A percentile compares a stretch with the other conserved stretches of the same genome.
These are phyloP conservation scores for Lupinus albus DNA, from an alignment of 306 rosid genomes.

Conservation along the genomic window DNA sequence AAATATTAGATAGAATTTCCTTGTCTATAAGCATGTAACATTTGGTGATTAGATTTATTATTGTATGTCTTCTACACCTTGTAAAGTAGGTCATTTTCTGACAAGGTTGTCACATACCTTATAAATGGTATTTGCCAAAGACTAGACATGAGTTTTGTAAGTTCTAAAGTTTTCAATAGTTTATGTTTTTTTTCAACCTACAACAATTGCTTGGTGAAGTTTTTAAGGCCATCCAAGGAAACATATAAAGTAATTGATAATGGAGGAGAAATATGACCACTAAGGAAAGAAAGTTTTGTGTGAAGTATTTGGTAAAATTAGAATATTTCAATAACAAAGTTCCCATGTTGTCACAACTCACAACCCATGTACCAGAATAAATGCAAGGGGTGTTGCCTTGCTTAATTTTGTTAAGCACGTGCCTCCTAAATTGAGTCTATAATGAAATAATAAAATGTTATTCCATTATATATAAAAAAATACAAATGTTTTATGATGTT, in stretches of 20 bases:
- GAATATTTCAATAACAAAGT: background rate
- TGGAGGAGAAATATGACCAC: too few species aligned
- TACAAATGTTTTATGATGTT: too few species aligned
- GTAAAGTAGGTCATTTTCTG: slow-evolving; percentile 19
- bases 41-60: slow-evolving; percentile 34
- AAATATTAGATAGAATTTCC: slow-evolving; percentile 29
- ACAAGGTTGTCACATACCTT: background rate
- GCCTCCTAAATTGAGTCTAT: slow-evolving; percentile 27
- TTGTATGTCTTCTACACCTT: background rate
- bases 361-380: background rate
- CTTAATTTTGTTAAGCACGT: slow-evolving; percentile 18
- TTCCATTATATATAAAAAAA: too few species aligned
- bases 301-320: too few species aligned
- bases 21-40: slow-evolving; percentile 2
- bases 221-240: background rate
- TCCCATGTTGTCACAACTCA: slow-evolving; percentile 7
- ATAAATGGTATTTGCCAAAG: slow-evolving; percentile 7
- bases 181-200: background rate
- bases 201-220: slow-evolving; percentile 24
- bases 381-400: background rate
- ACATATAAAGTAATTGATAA: background rate
- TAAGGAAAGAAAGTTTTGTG: too few species aligned
- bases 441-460: too few species aligned
- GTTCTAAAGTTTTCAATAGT: background rate
- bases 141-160: too few species aligned